Base-by-base conservation (phyloP, 1,284 basidiomycete genomes). In the Flammula alnicola region DNA sequence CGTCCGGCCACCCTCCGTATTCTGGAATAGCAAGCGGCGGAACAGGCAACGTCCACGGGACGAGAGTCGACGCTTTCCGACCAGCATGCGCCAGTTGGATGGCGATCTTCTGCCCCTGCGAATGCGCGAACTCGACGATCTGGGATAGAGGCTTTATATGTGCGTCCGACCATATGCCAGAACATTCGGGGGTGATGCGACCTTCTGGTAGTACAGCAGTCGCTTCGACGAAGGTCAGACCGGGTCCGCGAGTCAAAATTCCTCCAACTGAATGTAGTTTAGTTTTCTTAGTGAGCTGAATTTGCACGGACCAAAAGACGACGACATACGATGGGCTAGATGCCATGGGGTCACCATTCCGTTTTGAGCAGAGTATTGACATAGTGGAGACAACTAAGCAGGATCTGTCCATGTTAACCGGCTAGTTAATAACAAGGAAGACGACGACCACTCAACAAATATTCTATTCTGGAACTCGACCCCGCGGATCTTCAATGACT, bases 11-110 rank as follows among this genome's bases (percentile, higher is more conserved):
- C 2, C 91, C 91, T 19, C 79, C 78, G n/a, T n/a, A n/a, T n/a
- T n/a, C n/a, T n/a, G 72, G 2, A 16, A 74, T 75, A 25, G 74
- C 75, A 59, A 3, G 77, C 77, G 9, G 44, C 63, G 5, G 63
- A 39, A 30, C 67, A 62, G 11, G 57, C 59, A 54, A 71, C 71
- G 20, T 67, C 83, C 83, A 89, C 0, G 85, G 83, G 1, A 80
- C 74, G 9, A 73, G 57, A 0, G 73, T 77, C 6, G 78, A 80
- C 0, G 84, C 84, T 68, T 93, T 93, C 20, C 91, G 73, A 0
- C 91, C 91, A 0, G 88, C 89, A 61, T 94, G 92, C 0, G 81
- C 83, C 10, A 95, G 78, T 66, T 95, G 93, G 42, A 95, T 81
- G 7, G 83, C 92, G 16, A 93, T 82, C 54, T 80, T 78, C 51